Evolutionary conservation across 768 basidiomycete species (phyloP), one percentile per base, ranked within the genome.

Genomic region (Hericium rajendrae): DNA sequence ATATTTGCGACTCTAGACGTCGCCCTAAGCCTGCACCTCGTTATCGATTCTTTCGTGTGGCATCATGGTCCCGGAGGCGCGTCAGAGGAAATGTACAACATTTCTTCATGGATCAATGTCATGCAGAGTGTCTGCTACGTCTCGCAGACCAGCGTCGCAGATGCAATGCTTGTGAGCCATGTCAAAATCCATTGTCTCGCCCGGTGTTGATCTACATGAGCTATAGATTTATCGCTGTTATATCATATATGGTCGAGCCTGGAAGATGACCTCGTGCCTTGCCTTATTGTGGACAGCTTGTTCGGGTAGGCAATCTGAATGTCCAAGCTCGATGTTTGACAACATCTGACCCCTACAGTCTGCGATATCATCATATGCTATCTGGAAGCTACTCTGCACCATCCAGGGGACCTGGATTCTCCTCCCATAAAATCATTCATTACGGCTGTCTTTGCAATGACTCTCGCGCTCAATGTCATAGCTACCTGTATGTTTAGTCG

Each of bases 131-230:
- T 59, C 1, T 65, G 68, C 51, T 77, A 73, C 62, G 72, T 73
- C 37, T 70, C 63, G 2, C 75, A 77, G 62, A 77, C 74, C 1
- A 70, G 74, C 57, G 65, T 76, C 13, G 76, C 75, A 12, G 76
- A 77, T 63, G 63, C 62, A 39, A 74, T 78, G 28, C 62, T 78
- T 56, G 77, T 78, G 59, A 22, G 58, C 38, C 32, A 8, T 32
- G 6, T 32, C 8, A 32, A 8, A 10, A 6, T 32, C 32, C 32
- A 32, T 32, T 32, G 32, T 32, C 32, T 32, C 32, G 9, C 32
- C 6, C 1, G 6, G 32, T 4, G 6, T 32, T 32, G 32, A 32
- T 26, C 22, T 50, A 16, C 15, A 4, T 43, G 16, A 11, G 22
- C 28, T 20, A n/a, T 15, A 61, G 61, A 59, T 61, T 20, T 61